phyloP scores from a whole-genome alignment of 768 basidiomycete genomes.

The Leucogyrophana mollusca region DNA sequence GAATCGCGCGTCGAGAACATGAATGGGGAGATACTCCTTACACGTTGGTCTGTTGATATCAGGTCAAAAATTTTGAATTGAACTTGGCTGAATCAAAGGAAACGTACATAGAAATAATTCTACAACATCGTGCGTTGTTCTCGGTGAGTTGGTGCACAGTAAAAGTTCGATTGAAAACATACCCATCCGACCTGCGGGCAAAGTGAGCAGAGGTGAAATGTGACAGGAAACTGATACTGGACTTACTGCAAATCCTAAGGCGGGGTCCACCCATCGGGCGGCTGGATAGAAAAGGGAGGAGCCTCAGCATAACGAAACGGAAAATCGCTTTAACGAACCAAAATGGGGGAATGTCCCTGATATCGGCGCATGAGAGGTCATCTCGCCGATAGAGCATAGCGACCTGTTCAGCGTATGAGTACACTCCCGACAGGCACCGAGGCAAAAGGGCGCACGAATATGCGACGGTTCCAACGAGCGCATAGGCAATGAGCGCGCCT shows the following conservation, averaged over 20 bases:
- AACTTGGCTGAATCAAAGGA: conserved; percentile 28
- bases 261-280: conserved; percentile 57
- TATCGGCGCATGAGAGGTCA: conserved; percentile 79
- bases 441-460: conserved; percentile 47
- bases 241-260: conserved; percentile 56
- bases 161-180: conserved; percentile 7
- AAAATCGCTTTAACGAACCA: conserved; percentile 32
- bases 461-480: conserved; percentile 61
- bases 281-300: conserved; percentile 28
- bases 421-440: conserved; percentile 23
- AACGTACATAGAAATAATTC: conserved; percentile 55
- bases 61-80: background rate
- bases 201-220: background rate
- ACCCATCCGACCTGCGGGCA: conserved; percentile 26
- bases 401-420: conserved; percentile 34
- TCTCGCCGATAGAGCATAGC: conserved; percentile 69
- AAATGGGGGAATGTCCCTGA: conserved; percentile 79
- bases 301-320: background rate
- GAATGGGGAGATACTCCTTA: conserved; percentile 1
- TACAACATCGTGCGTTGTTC: conserved; percentile 32
- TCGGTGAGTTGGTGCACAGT: background rate
- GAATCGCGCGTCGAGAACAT: background rate
- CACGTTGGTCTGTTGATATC: conserved; percentile 6
- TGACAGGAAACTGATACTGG: conserved; percentile 8
- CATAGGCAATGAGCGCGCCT: conserved; percentile 65